These are phyloP conservation scores for Eucalyptus curtisii DNA, from an alignment of 345 rosid species.

Conservation along the genomic window DNA sequence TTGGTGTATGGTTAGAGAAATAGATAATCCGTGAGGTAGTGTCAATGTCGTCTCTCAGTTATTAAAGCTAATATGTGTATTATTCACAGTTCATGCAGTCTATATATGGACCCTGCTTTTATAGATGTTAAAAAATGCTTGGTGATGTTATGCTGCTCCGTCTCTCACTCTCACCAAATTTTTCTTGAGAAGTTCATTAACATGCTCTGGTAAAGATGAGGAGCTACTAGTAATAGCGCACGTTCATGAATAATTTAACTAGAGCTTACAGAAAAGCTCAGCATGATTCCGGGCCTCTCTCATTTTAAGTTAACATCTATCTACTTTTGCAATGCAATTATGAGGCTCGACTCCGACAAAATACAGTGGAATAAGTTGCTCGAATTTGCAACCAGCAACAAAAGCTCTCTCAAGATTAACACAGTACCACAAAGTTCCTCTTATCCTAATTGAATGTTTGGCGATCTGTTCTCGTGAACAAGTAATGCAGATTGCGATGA, in stretches of 20 bases:
- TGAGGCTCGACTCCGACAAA: not conserved
- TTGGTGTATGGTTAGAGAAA: slow-evolving; percentile 12
- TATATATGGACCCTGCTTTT: not conserved
- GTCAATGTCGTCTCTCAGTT: not conserved
- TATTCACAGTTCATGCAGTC: not conserved
- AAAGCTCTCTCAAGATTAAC: not conserved
- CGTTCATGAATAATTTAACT: not conserved
- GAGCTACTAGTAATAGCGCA: not conserved
- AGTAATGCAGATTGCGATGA: not conserved
- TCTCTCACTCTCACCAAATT: not conserved
- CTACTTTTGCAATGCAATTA: not conserved
- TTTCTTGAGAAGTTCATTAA: not conserved
- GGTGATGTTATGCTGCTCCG: not conserved
- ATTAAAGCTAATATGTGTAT: not conserved
- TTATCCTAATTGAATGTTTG: slow-evolving; percentile 17
- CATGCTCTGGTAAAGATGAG: not conserved
- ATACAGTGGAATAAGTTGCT: not conserved
- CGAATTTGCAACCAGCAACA: not conserved
- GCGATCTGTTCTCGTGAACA: slow-evolving; percentile 21
- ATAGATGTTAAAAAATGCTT: not conserved
- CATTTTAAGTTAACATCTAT: not conserved
- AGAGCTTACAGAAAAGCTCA: not conserved
- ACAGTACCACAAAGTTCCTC: not conserved
- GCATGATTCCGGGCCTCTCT: not conserved
- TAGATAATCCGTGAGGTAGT: not conserved